Base-by-base conservation (phyloP, 1,139 yeast species). In the Candida smagusa region DNA sequence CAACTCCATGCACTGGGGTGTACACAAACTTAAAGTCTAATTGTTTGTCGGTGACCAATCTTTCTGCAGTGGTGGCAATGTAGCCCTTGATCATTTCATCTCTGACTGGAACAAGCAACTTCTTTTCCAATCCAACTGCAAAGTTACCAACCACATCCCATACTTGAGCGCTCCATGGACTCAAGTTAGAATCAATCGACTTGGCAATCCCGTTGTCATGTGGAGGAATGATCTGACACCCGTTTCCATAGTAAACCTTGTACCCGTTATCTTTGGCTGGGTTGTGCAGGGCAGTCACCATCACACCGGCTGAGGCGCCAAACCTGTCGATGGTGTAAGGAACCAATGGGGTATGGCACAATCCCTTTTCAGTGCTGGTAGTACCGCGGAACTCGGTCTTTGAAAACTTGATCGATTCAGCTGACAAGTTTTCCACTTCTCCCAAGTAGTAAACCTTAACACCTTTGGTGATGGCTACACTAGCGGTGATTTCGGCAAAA, bases 231-330 rank as follows among this genome's bases (percentile, higher is more conserved):
- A 92, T 92, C 58, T 92, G 97, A 58, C 97, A 90, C 5, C 97
- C 97, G 54, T 92, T 92, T 11, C 74, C 69, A 77, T 94, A 88
- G 64, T 92, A 90, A 0, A 92, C 97, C 55, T 92, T 92, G 63
- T 88, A 92, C 0, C 98, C 98, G 54, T 92, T 92, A 56, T 90
- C 97, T 46, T 72, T 69, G 9, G 92, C 52, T 0, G 97, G 97
- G 53, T 92, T 92, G 59, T 92, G 98, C 1, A 96, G 87, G 0
- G 98, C 98, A 2, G 98, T 94, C 52, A 92, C 79, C 97, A 92
- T 92, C 2, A 92, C 85, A 26, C 97, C 98, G 36, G 82, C 88
- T 0, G 81, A 66, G 0, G 96, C 89, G 0, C 63, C 49, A 41
- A 65, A 71, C 28, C 67, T 54, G 47, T 84, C 87, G 22, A 92